Conservation (phyloP, 345 rosid genomes). For the Eucalyptus curtisii region DNA sequence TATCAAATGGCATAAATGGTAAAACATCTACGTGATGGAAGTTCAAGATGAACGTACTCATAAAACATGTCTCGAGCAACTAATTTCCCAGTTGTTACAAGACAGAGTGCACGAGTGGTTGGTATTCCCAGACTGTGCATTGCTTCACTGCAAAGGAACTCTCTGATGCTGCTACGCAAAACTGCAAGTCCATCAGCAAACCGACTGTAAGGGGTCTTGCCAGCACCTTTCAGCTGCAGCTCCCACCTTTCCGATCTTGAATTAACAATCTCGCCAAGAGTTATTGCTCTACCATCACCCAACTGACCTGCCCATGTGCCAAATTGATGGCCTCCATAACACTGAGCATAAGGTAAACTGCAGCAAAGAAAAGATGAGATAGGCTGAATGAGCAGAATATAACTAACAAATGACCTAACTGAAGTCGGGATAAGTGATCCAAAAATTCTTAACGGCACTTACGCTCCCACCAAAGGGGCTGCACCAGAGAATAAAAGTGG, state of each 20-base stretch:
- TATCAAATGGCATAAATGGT: neutral
- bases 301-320: slow-evolving; percentile 99
- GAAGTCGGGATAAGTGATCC: neutral
- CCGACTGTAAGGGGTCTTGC: slow-evolving; percentile 93
- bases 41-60: slow-evolving; percentile 48
- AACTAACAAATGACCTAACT: neutral
- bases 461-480: slow-evolving; percentile 62
- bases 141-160: slow-evolving; percentile 91
- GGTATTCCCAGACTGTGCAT: slow-evolving; percentile 94
- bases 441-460: slow-evolving; percentile 14
- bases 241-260: slow-evolving; percentile 93
- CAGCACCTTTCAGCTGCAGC: slow-evolving; percentile 95
- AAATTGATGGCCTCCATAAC: slow-evolving; percentile 98
- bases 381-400: neutral
- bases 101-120: slow-evolving; percentile 92
- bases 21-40: neutral
- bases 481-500: slow-evolving; percentile 73
- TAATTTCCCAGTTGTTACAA: slow-evolving; percentile 81
- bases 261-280: slow-evolving; percentile 79
- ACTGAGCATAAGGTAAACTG: slow-evolving; percentile 84
- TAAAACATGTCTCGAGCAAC: slow-evolving; percentile 97
- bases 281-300: slow-evolving; percentile 98
- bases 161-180: slow-evolving; percentile 90
- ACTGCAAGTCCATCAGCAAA: slow-evolving; percentile 99
- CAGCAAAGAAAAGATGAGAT: neutral